These are phyloP conservation scores for Middelhovenomyces tepae DNA, from an alignment of 805 yeast genomes.

Conservation along the genomic window DNA sequence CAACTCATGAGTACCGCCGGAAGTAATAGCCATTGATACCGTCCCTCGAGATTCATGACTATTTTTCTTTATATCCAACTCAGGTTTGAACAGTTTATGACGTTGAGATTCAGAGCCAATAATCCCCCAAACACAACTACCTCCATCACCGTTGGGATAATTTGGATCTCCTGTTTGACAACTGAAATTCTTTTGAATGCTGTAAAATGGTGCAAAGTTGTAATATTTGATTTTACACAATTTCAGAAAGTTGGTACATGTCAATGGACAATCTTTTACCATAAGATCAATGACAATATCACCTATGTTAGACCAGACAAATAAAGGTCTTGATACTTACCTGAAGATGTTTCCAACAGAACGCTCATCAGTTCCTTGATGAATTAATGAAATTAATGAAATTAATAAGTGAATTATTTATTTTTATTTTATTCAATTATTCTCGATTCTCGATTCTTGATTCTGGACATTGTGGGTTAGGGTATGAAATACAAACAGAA, in stretches of 20 bases:
- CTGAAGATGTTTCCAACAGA: conserved; percentile 33
- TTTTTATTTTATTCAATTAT: too few relatives aligned
- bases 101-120: conserved; percentile 6
- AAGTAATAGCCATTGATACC: background rate
- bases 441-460: too few relatives aligned
- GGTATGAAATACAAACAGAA: too few relatives aligned
- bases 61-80: conserved; percentile 18
- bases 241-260: conserved; percentile 41
- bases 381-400: too few relatives aligned
- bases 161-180: conserved; percentile 43
- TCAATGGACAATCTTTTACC: conserved; percentile 29
- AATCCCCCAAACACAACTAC: conserved; percentile 28
- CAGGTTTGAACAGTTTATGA: conserved; percentile 11
- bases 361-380: too few relatives aligned
- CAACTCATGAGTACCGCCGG: conserved; percentile 10
- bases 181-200: conserved; percentile 32
- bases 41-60: conserved; percentile 15
- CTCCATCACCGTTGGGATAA: conserved; percentile 32
- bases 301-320: conserved; percentile 27
- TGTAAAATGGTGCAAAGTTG: conserved; percentile 42
- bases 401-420: too few relatives aligned
- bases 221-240: conserved; percentile 45
- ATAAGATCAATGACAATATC: conserved; percentile 44
- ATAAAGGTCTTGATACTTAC: conserved; percentile 16
- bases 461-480: too few relatives aligned